phyloP scores from a whole-genome alignment of 768 basidiomycete genomes.

The Lepiota brunneoincarnata region DNA sequence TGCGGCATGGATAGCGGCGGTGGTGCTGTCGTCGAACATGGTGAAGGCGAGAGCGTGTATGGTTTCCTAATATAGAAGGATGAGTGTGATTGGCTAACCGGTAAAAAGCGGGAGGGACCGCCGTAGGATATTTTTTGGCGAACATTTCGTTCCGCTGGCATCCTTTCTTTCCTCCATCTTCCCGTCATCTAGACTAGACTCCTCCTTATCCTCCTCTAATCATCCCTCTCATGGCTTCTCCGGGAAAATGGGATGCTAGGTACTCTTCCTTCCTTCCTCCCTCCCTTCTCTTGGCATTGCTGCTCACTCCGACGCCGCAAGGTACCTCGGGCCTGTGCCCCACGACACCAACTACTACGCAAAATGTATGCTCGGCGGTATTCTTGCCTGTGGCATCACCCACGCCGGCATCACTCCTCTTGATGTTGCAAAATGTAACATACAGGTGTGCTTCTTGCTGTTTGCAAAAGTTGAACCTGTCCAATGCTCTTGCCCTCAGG shows the following conservation, averaged over 20 bases:
- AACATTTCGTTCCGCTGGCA: slow-evolving; percentile 3
- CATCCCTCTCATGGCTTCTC: slow-evolving; percentile 27
- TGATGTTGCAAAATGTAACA: slow-evolving; percentile 89
- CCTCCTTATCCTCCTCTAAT: slow-evolving; percentile 15
- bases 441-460: slow-evolving; percentile 59
- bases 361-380: slow-evolving; percentile 88
- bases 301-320: slow-evolving; percentile 24
- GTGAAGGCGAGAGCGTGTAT: not conserved
- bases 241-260: slow-evolving; percentile 76
- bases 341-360: slow-evolving; percentile 76
- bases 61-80: slow-evolving; percentile 16
- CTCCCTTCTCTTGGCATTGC: not conserved
- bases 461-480: not conserved
- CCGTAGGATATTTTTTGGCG: slow-evolving; percentile 23
- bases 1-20: slow-evolving; percentile 7
- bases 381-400: slow-evolving; percentile 83
- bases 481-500: slow-evolving; percentile 37
- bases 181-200: slow-evolving; percentile 16
- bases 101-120: slow-evolving; percentile 28
- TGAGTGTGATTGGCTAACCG: slow-evolving; percentile 34
- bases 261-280: slow-evolving; percentile 22
- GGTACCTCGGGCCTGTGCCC: slow-evolving; percentile 69
- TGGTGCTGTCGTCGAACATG: slow-evolving; percentile 9
- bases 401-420: slow-evolving; percentile 87
- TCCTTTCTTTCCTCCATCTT: slow-evolving; percentile 20